Percentiles rank a stretch among this genome's conserved stretches.
Evolutionary conservation across 225 moss, liverwort and hornwort genomes (phyloP).

Genomic region (Polytrichum commune): DNA sequence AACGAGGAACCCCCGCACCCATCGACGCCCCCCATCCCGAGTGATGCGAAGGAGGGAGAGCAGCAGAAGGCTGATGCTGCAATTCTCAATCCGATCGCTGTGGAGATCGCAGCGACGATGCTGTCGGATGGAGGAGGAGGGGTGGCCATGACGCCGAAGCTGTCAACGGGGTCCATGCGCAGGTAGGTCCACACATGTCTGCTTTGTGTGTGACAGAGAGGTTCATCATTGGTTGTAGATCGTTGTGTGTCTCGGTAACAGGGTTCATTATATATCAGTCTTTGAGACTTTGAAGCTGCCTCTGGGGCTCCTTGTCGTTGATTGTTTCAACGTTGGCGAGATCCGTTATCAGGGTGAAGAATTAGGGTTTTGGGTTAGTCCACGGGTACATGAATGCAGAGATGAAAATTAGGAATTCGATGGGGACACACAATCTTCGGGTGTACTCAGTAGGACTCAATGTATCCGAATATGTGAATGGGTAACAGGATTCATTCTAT

Average conservation of each 20-base stretch:
- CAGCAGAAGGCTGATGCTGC: constrained; percentile 19
- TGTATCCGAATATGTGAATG: too few species aligned
- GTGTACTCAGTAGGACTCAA: too few species aligned
- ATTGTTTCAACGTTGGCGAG: neutral
- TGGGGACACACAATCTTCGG: too few species aligned
- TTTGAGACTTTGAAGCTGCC: neutral
- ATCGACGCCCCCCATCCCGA: neutral
- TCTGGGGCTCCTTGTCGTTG: neutral
- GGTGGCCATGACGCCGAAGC: constrained; percentile 23
- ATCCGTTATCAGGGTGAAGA: neutral
- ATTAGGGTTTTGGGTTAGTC: neutral
- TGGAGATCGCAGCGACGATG: constrained; percentile 15
- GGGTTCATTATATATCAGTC: too few species aligned
- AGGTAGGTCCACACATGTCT: constrained; percentile 18
- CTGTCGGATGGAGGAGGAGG: constrained; percentile 10
- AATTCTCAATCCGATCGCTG: constrained; percentile 11
- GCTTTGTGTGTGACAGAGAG: too few species aligned
- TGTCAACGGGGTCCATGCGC: constrained; percentile 37
- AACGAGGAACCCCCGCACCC: neutral
- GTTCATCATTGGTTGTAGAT: too few species aligned
- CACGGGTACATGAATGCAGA: too few species aligned
- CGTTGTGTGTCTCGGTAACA: too few species aligned
- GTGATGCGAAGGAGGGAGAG: neutral
- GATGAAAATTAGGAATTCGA: too few species aligned
- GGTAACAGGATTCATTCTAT: too few species aligned